Percentiles rank a stretch among this genome's conserved stretches.
Conservation (phyloP, 495 filamentous ascomycete species). For the Penicillium goetzii region DNA sequence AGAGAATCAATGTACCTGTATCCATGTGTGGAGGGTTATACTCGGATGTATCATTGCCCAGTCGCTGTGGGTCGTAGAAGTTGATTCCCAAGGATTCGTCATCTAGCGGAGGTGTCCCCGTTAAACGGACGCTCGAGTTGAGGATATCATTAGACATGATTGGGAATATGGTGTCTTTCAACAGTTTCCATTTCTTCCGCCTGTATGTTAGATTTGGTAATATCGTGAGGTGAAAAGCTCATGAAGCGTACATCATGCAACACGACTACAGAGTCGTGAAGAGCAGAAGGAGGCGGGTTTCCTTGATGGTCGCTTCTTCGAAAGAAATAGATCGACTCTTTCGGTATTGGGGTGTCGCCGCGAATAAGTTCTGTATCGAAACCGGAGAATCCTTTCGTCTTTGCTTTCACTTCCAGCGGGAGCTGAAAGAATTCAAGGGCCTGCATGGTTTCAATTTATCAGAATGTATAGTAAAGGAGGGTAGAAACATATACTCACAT, state of each 20-base stretch:
- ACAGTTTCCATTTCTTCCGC: constrained; percentile 16
- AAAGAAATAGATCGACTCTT: constrained; percentile 18
- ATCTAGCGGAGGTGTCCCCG: constrained; percentile 17
- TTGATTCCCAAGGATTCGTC: constrained; percentile 19
- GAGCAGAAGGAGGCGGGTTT: neutral
- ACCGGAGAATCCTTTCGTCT: constrained; percentile 13
- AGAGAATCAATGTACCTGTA: constrained; percentile 16
- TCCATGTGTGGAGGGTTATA: constrained; percentile 22
- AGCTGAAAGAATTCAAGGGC: constrained; percentile 16
- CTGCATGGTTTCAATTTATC: constrained; percentile 3
- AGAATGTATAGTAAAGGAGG: neutral
- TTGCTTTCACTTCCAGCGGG: constrained; percentile 8
- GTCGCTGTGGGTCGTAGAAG: constrained; percentile 13
- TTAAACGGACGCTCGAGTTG: constrained; percentile 13
- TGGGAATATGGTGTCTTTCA: constrained; percentile 9
- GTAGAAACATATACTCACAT: constrained; percentile 9
- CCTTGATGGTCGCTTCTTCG: constrained; percentile 1
- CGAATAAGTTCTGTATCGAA: constrained; percentile 20
- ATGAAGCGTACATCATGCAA: constrained; percentile 14
- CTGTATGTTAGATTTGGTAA: neutral
- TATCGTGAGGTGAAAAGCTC: neutral
- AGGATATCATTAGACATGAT: constrained; percentile 8
- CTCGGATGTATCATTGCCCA: constrained; percentile 1
- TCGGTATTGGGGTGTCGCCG: constrained; percentile 16
- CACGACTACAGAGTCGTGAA: constrained; percentile 5